Evolutionary conservation across 129 eudicot species (phyloP), one percentile per base, ranked within the genome.

Genomic region (Oenanthe sinensis): DNA sequence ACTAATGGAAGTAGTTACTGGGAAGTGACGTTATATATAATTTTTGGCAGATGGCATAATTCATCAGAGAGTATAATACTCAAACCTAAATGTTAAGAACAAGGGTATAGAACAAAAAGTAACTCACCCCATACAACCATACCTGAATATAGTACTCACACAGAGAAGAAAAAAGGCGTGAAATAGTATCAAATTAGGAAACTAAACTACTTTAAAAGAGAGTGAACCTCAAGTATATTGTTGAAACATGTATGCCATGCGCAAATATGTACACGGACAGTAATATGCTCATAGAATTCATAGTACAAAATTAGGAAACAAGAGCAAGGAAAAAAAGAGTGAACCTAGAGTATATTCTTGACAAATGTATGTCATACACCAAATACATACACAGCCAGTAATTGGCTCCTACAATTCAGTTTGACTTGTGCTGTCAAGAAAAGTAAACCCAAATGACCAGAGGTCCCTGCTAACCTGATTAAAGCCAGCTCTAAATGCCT

Each of bases 401-500:
- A n/a, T 58, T 8, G 0, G 30, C 67, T 58, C 28, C 8, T 22
- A n/a, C 30, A n/a, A 58, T 58, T 22, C 9, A 58, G 22, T 22
- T n/a, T 55, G 63, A 20, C 24, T 4, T 49, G 6, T 49, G 22
- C 55, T 49, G 6, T 4, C 22, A 40, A 30, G 39, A 50, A 69
- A n/a, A 6, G 46, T 48, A 71, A n/a, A 26, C 65, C 60, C 30
- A 10, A 9, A 60, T 36, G 10, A 36, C 15, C 22, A 30, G n/a
- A 15, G 80, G 33, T 40, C 72, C 22, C 68, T 42, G 47, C 63
- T 70, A 14, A 93, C 98, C 96, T 93, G 93, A 83, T 86, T 89
- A 73, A 93, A 93, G 39, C 98, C 98, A 24, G 86, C 82, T 84
- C 89, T 87, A 77, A 90, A 90, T 78, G 98, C 94, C 79, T 93